Conservation (phyloP, 2,329 filamentous ascomycete genomes). For the Parafenestella ontariensis region DNA sequence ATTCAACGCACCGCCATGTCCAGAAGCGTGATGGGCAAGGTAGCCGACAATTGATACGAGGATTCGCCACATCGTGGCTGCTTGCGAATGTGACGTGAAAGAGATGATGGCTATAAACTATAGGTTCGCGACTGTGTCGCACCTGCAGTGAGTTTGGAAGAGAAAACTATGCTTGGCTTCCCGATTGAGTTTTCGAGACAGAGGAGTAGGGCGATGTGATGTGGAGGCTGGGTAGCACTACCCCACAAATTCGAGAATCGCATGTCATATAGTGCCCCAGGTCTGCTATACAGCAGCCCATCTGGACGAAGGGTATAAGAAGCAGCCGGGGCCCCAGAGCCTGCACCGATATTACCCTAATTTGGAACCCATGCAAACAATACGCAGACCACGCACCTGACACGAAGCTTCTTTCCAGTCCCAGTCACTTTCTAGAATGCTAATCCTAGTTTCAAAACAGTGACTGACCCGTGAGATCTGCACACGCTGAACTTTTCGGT, state of each 20-base stretch:
- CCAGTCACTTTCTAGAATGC: neutral
- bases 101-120: neutral
- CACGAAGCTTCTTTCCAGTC: slow-evolving; percentile 4
- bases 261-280: neutral
- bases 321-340: neutral
- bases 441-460: neutral
- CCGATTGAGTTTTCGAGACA: neutral
- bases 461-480: neutral
- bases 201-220: neutral
- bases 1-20: slow-evolving; percentile 38
- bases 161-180: neutral
- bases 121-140: neutral
- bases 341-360: neutral
- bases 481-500: neutral
- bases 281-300: neutral
- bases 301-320: neutral
- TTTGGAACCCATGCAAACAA: neutral
- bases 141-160: neutral
- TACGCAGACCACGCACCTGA: neutral
- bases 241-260: neutral
- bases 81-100: neutral
- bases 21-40: slow-evolving; percentile 18
- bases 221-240: neutral
- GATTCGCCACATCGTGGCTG: slow-evolving; percentile 18
- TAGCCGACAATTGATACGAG: slow-evolving; percentile 7